phyloP scores from a whole-genome alignment of 2,329 filamentous ascomycete species.

The Fusarium sp. region DNA sequence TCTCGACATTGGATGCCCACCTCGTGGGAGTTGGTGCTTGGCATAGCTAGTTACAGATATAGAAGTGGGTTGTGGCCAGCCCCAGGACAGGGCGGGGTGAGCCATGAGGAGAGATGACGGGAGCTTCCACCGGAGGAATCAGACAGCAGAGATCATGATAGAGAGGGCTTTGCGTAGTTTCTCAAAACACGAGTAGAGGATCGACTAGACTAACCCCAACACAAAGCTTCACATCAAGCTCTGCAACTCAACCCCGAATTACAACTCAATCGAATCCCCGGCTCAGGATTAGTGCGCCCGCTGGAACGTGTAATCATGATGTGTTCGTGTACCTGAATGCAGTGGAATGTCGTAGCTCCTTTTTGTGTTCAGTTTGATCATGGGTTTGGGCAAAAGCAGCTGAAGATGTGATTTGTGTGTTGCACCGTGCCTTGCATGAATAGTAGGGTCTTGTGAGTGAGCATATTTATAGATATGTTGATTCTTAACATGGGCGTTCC shows the following conservation, averaged over 20 bases:
- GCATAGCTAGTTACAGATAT: conserved; percentile 7
- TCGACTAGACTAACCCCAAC: conserved; percentile 24
- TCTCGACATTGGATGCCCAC: conserved; percentile 10
- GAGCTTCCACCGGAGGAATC: conserved; percentile 8
- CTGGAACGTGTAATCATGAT: conserved; percentile 29
- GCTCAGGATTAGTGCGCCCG: conserved; percentile 24
- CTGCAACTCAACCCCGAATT: not conserved
- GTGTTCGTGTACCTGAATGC: conserved; percentile 5
- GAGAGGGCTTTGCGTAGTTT: conserved; percentile 2
- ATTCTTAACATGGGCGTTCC: not conserved
- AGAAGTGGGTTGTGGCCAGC: conserved; percentile 11
- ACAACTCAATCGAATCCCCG: conserved; percentile 13
- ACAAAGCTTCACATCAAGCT: conserved; percentile 6
- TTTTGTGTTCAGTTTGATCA: conserved; percentile 10
- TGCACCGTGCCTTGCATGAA: not conserved
- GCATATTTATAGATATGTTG: not conserved
- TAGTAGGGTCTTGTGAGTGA: not conserved
- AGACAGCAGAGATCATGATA: not conserved
- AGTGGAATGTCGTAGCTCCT: conserved; percentile 18
- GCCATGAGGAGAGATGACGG: conserved; percentile 3
- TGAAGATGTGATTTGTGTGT: not conserved
- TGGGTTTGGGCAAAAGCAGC: not conserved
- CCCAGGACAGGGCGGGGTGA: conserved; percentile 8
- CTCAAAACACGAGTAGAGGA: conserved; percentile 15
- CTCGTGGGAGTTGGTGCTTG: conserved; percentile 3